Conservation (phyloP, 2,329 filamentous ascomycete genomes). For the Colletotrichum navitas region DNA sequence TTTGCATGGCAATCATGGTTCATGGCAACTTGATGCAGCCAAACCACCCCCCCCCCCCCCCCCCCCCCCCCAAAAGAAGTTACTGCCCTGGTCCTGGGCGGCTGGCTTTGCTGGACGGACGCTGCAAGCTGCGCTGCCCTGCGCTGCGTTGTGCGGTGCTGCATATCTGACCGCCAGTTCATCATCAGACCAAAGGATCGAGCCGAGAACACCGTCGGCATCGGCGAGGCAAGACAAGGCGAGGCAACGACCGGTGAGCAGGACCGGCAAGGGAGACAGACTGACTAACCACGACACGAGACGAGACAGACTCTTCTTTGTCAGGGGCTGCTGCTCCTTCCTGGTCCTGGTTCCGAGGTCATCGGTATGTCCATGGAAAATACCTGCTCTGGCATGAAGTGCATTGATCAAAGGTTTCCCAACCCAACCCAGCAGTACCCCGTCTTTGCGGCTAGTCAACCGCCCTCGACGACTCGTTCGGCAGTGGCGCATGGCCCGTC, state of each 20-base stretch:
- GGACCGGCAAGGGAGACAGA: slow-evolving; percentile 13
- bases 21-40: slow-evolving; percentile 52
- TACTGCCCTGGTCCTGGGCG: slow-evolving; percentile 46
- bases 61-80: slow-evolving; percentile 43
- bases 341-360: slow-evolving; percentile 13
- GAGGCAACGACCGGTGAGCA: slow-evolving; percentile 8
- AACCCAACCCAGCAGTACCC: slow-evolving; percentile 25
- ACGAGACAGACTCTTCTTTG: slow-evolving; percentile 22
- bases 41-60: slow-evolving; percentile 45
- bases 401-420: slow-evolving; percentile 40
- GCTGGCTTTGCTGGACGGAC: slow-evolving; percentile 30
- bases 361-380: slow-evolving; percentile 13
- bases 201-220: slow-evolving; percentile 20
- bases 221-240: not conserved
- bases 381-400: slow-evolving; percentile 27
- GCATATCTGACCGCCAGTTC: slow-evolving; percentile 64
- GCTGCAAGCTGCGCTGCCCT: slow-evolving; percentile 46
- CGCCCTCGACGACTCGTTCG: slow-evolving; percentile 34
- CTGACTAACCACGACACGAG: slow-evolving; percentile 12
- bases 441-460: slow-evolving; percentile 22
- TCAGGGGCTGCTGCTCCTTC: slow-evolving; percentile 9
- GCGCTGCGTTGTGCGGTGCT: slow-evolving; percentile 44
- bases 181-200: slow-evolving; percentile 47
- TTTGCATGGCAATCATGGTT: slow-evolving; percentile 55
- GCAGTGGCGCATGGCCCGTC: slow-evolving; percentile 39